These are phyloP conservation scores for Ogataea hybrid DNA, from an alignment of 1,139 yeast species.

Conservation along the genomic window DNA sequence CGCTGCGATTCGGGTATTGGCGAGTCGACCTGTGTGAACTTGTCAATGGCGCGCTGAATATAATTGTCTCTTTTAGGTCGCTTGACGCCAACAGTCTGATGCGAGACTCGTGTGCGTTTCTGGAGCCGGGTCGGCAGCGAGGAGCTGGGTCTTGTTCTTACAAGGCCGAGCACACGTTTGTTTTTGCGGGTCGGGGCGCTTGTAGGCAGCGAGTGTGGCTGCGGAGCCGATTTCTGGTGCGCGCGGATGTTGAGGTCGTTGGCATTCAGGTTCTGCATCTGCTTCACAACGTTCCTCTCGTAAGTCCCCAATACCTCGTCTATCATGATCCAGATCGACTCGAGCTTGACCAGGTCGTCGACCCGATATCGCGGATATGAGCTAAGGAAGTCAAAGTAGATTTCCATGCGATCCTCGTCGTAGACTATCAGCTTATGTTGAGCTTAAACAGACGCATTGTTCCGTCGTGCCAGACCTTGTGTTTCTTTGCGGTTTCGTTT, in stretches of 20 bases:
- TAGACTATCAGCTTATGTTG: conserved; percentile 44
- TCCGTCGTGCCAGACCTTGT: conserved; percentile 52
- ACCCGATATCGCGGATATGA: conserved; percentile 13
- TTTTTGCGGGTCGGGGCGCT: conserved; percentile 8
- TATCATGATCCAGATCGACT: conserved; percentile 22
- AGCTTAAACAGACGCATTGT: conserved; percentile 42
- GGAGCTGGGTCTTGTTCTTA: conserved; percentile 12
- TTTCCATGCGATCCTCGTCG: conserved; percentile 34
- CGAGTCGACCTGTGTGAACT: conserved; percentile 3
- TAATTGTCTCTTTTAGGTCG: conserved; percentile 5
- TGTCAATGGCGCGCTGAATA: conserved; percentile 7
- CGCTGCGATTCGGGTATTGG: conserved; percentile 4
- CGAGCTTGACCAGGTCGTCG: conserved; percentile 19
- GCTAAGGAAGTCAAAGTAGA: conserved; percentile 22
- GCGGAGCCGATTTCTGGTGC: neutral
- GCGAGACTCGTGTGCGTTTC: neutral
- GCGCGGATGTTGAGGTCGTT: conserved; percentile 17
- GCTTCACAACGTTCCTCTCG: conserved; percentile 25
- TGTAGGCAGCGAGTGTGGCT: conserved; percentile 5
- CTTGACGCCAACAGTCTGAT: conserved; percentile 1
- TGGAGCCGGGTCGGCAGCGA: conserved; percentile 6
- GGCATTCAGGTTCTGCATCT: conserved; percentile 14
- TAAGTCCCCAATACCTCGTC: conserved; percentile 22
- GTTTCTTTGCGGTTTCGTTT: conserved; percentile 41
- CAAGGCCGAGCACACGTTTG: conserved; percentile 14